Evolutionary conservation across 768 basidiomycete genomes (phyloP).

Genomic region (Leucogyrophana mollusca): DNA sequence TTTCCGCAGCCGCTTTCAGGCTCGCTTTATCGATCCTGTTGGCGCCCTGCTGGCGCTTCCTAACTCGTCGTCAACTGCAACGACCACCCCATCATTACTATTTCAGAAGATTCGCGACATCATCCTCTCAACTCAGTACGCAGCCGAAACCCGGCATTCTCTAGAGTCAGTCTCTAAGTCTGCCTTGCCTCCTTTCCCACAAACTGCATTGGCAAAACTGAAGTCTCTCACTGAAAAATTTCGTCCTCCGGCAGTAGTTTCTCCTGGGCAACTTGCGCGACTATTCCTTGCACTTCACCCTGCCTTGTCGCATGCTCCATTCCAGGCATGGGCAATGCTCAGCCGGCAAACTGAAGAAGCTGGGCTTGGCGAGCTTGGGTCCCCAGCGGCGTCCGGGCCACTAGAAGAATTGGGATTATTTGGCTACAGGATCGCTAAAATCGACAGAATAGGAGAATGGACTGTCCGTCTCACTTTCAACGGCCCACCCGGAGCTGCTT

Average conservation of each 20-base stretch:
- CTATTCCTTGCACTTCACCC: conserved; percentile 62
- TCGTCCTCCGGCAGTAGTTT: conserved; percentile 41
- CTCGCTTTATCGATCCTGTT: conserved; percentile 63
- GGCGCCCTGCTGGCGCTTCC: conserved; percentile 48
- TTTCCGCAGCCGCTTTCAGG: conserved; percentile 68
- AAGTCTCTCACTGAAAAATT: conserved; percentile 44
- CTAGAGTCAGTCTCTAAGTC: conserved; percentile 54
- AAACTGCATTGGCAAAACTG: conserved; percentile 58
- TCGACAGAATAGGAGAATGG: conserved; percentile 39
- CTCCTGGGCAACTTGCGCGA: conserved; percentile 50
- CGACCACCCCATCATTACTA: conserved; percentile 29
- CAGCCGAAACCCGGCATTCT: conserved; percentile 54
- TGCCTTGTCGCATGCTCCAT: conserved; percentile 50
- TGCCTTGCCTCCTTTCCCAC: conserved; percentile 59
- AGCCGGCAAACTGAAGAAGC: conserved; percentile 52
- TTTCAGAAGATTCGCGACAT: conserved; percentile 50
- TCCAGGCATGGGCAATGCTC: conserved; percentile 63
- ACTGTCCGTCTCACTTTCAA: conserved; percentile 44
- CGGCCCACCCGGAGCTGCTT: conserved; percentile 22
- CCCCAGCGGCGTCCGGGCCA: conserved; percentile 35
- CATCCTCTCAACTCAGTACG: conserved; percentile 61
- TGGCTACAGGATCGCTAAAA: conserved; percentile 45
- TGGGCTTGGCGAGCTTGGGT: conserved; percentile 53
- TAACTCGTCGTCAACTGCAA: conserved; percentile 7
- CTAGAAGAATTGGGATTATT: conserved; percentile 48